Evolutionary conservation across 2,329 filamentous ascomycete species (phyloP).

Genomic region (Colletotrichum sp.): DNA sequence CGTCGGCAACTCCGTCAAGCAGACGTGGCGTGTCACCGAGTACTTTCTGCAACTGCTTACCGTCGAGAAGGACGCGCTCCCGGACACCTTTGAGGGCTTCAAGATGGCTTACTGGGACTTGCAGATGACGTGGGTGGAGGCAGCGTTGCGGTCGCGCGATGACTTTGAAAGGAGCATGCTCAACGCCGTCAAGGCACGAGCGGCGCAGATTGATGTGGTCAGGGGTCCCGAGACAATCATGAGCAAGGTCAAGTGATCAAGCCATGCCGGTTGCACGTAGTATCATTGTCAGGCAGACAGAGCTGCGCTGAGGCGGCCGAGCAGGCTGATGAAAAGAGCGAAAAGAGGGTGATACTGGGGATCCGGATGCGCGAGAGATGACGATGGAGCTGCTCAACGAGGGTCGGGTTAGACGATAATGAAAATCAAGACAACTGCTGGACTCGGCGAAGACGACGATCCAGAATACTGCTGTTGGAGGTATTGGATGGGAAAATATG

Average conservation of each 20-base stretch:
- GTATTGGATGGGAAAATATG: not conserved
- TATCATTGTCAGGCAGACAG: not conserved
- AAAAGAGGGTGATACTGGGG: not conserved
- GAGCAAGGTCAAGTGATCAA: constrained; percentile 80
- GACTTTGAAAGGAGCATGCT: constrained; percentile 94
- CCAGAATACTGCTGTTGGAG: not conserved
- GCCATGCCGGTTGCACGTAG: not conserved
- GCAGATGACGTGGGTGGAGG: constrained; percentile 94
- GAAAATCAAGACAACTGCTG: not conserved
- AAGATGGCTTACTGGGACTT: constrained; percentile 92
- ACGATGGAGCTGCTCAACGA: not conserved
- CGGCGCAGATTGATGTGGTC: constrained; percentile 83
- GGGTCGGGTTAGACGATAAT: not conserved
- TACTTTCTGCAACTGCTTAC: constrained; percentile 81
- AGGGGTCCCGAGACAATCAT: constrained; percentile 91
- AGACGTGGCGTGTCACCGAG: constrained; percentile 92
- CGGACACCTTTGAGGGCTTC: constrained; percentile 81
- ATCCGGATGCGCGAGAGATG: not conserved
- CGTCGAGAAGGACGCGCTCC: constrained; percentile 73
- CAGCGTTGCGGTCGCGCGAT: constrained; percentile 83
- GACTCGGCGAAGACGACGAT: not conserved
- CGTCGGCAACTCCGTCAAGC: constrained; percentile 76
- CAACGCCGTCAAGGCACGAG: constrained; percentile 84
- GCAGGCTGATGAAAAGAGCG: not conserved
- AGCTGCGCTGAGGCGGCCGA: not conserved